Conservation (phyloP, 257 asterid genomes). For the Prunella vulgaris region DNA sequence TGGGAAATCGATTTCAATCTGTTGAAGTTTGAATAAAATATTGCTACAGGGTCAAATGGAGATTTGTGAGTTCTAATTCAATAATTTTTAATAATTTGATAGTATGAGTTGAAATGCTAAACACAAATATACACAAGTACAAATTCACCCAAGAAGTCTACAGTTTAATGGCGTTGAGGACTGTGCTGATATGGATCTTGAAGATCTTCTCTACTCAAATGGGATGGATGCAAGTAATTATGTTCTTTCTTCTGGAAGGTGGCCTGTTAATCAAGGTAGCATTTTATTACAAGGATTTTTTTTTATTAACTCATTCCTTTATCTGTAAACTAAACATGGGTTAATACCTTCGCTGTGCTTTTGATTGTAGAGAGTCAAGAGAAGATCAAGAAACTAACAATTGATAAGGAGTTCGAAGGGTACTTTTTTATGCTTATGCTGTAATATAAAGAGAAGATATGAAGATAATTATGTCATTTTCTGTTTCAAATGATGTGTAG, state of each 20-base stretch:
- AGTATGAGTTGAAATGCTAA: conserved; percentile 1
- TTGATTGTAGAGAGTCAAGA: conserved; percentile 55
- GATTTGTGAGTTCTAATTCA: conserved; percentile 55
- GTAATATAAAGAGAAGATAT: conserved; percentile 26
- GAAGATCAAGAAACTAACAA: conserved; percentile 47
- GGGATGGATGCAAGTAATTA: conserved; percentile 31
- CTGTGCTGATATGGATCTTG: conserved; percentile 33
- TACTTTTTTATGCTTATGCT: conserved; percentile 79
- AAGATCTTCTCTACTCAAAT: conserved; percentile 30
- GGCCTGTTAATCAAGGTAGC: conserved; percentile 52
- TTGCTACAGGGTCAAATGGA: conserved; percentile 64
- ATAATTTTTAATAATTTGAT: not conserved
- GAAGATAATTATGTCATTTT: not conserved
- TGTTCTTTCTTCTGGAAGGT: conserved; percentile 69
- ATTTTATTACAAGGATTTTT: no score
- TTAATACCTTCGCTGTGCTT: not conserved
- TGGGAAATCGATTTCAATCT: conserved; percentile 76
- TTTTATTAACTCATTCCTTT: not conserved
- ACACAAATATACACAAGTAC: conserved; percentile 43
- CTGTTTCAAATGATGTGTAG: no score
- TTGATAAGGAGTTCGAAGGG: conserved; percentile 84
- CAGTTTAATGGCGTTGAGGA: no score
- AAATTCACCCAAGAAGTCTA: conserved; percentile 86
- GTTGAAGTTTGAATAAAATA: conserved; percentile 55
- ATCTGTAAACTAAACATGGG: not conserved